Conservation (phyloP, 164 flowering plant species). For the Liquidambar formosana region DNA sequence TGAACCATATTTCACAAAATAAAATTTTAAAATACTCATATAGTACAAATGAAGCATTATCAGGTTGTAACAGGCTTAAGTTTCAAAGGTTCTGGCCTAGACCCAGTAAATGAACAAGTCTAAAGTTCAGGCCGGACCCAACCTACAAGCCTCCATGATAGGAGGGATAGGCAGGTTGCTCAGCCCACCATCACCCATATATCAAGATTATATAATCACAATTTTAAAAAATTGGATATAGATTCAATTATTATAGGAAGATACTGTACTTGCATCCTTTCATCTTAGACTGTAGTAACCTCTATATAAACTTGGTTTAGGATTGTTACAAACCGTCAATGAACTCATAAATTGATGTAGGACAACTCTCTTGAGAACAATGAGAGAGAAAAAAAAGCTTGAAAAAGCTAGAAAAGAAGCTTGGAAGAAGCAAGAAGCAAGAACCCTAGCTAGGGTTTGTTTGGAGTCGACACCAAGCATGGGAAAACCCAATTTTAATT, state of each 20-base stretch:
- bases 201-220: neutral
- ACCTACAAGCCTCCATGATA: too few relatives aligned
- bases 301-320: neutral
- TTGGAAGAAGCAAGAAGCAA: too few relatives aligned
- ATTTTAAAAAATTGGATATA: neutral
- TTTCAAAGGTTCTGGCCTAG: neutral
- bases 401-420: too few relatives aligned
- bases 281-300: neutral
- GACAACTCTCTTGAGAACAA: too few relatives aligned
- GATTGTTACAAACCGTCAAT: neutral
- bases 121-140: too few relatives aligned
- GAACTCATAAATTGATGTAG: neutral
- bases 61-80: neutral
- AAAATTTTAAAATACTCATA: too few relatives aligned
- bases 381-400: too few relatives aligned
- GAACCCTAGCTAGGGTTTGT: too few relatives aligned
- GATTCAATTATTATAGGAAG: neutral
- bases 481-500: too few relatives aligned
- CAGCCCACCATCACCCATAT: neutral
- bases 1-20: too few relatives aligned
- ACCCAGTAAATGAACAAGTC: too few relatives aligned
- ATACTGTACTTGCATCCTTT: neutral
- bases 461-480: too few relatives aligned
- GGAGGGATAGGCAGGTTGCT: neutral
- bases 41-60: neutral